These are phyloP conservation scores for Stereocaulon alpinum DNA, from an alignment of 495 filamentous ascomycete genomes.

Conservation along the genomic window DNA sequence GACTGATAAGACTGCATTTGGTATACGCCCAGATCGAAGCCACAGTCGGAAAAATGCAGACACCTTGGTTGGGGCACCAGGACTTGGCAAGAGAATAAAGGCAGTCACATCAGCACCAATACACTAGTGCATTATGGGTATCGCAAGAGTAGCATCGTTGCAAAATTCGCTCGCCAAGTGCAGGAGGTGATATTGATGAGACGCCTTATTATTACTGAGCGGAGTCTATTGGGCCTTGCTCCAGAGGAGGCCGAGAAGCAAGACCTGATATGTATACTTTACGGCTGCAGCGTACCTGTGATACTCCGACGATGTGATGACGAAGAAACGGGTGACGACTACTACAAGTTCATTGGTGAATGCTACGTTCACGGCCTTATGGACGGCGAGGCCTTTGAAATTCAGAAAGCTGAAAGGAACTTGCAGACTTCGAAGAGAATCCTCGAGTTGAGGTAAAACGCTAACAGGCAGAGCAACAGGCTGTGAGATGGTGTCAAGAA, in stretches of 20 bases:
- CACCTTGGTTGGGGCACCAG: conserved; percentile 31
- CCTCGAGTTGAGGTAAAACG: conserved; percentile 12
- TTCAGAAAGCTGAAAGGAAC: no score
- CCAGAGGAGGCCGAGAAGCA: background rate
- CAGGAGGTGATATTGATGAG: conserved; percentile 7
- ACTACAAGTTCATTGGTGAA: background rate
- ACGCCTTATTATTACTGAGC: no score
- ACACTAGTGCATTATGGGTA: background rate
- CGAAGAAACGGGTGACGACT: no score
- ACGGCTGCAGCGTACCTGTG: conserved; percentile 1
- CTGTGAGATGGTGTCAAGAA: no score
- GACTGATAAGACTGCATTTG: background rate
- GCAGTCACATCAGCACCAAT: background rate
- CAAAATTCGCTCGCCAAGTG: conserved; percentile 23
- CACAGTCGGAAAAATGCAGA: conserved; percentile 30
- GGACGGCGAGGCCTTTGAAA: conserved; percentile 5
- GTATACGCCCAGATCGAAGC: background rate
- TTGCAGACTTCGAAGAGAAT: background rate
- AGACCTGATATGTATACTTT: conserved; percentile 10
- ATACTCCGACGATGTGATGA: background rate
- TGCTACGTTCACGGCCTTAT: conserved; percentile 10
- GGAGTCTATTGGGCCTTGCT: no score
- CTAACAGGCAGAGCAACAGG: no score
- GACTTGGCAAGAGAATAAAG: background rate
- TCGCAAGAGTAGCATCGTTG: background rate